Base-by-base conservation (phyloP, 1,284 basidiomycete species). In the Leccinum insolens region DNA sequence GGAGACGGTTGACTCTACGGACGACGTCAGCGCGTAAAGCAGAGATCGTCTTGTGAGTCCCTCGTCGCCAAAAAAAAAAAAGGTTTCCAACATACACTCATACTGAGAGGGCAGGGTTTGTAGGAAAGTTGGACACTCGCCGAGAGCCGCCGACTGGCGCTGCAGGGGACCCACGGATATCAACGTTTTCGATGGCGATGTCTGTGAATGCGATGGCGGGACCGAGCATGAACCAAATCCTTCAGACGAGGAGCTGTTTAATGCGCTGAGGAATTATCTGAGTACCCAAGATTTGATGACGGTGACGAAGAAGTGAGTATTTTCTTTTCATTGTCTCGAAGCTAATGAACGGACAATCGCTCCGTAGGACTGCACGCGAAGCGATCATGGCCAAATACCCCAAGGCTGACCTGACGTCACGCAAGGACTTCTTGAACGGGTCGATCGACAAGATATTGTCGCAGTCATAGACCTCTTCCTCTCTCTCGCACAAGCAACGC, bases 251-350 rank as follows among this genome's bases (percentile, higher is more conserved):
- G 94, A 95, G 70, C 80, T 98, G 11, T 86, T 94, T 76, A 87
- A 82, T 63, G 91, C 93, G 9, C 80, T 98, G 69, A 85, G 92
- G 71, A 88, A 86, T 70, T 96, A 95, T 77, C 79, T 98, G 74
- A 92, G 93, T 72, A 93, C 92, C 14, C 95, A 97, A 80, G 95
- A 98, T 80, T 79, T 98, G 74, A 96, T 98, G 95, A 92, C 89
- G 68, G 94, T 97, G 61, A 95, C 93, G 74, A 95, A 95, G 85
- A 94, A 94, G 94, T 96, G 75, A 80, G 93, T 85, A 7, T 55
- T 55, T 52, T 20, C 11, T 12, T 55, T 55, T 14, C 52, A 22
- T 55, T 22, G 52, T 55, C 52, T 55, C 12, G 52, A 55, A 4
- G 52, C 52, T 55, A 14, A 55, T 55, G 12, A 22, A 55, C 12